Evolutionary conservation across 441 rosid species (phyloP).

Genomic region (Oxalis stricta): DNA sequence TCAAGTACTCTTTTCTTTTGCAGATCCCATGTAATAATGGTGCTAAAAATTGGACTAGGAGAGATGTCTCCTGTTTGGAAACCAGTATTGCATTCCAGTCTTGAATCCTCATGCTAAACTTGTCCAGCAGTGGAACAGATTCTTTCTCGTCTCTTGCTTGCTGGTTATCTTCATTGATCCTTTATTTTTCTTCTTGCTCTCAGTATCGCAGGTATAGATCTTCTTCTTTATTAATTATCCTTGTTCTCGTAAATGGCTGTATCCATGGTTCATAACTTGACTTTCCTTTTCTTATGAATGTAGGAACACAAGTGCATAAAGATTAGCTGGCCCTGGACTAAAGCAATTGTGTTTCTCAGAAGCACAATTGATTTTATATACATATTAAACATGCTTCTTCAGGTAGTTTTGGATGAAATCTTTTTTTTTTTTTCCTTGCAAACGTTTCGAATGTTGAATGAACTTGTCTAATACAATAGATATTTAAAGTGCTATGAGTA

Average conservation of each 20-base stretch:
- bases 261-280: background rate
- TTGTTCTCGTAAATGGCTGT: background rate
- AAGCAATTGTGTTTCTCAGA: constrained; percentile 32
- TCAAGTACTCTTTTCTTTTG: background rate
- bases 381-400: constrained; percentile 64
- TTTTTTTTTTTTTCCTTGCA: too few species aligned
- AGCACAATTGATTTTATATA: constrained; percentile 53
- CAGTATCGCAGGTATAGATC: constrained; percentile 32
- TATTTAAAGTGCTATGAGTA: background rate
- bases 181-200: constrained; percentile 60
- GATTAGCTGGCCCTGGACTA: constrained; percentile 37
- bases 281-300: constrained; percentile 9
- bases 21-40: constrained; percentile 42
- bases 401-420: constrained; percentile 27
- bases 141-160: constrained; percentile 60
- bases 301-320: constrained; percentile 48
- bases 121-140: constrained; percentile 59
- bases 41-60: constrained; percentile 75
- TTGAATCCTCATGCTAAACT: constrained; percentile 71
- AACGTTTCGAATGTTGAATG: background rate
- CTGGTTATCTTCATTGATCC: constrained; percentile 77
- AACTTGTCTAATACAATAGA: background rate
- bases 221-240: background rate
- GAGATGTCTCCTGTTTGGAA: constrained; percentile 27
- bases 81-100: constrained; percentile 32